phyloP scores from a whole-genome alignment of 75 land plant species.

The Pinus tabuliformis region DNA sequence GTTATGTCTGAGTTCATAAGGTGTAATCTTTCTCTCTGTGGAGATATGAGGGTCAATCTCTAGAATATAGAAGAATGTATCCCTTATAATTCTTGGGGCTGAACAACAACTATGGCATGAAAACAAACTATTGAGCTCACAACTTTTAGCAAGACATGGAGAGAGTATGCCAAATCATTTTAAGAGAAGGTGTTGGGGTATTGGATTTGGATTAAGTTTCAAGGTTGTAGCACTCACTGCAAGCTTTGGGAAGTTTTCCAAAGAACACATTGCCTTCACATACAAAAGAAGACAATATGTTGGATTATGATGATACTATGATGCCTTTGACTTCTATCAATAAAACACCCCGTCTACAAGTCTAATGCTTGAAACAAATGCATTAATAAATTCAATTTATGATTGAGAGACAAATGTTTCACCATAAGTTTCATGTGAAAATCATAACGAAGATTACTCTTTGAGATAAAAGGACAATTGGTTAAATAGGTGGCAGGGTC shows the following conservation, averaged over 20 bases:
- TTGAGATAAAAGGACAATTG: no score
- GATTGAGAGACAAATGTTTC: no score
- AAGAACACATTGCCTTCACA: slow-evolving; percentile 40
- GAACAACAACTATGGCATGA: slow-evolving; percentile 71
- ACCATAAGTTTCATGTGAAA: no score
- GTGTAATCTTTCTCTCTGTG: slow-evolving; percentile 65
- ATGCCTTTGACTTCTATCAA: slow-evolving; percentile 39
- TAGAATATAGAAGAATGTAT: slow-evolving; percentile 54
- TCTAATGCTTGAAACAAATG: no score
- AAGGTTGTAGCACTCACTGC: slow-evolving; percentile 59
- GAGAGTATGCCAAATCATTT: slow-evolving; percentile 64
- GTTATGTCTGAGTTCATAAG: slow-evolving; percentile 71
- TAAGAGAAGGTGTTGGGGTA: slow-evolving; percentile 53
- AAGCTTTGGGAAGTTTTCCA: slow-evolving; percentile 46
- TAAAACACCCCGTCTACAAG: background rate
- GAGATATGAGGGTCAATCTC: slow-evolving; percentile 71
- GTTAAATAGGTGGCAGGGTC: no score
- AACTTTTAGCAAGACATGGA: slow-evolving; percentile 60
- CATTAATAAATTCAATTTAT: no score
- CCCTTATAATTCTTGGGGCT: slow-evolving; percentile 35
- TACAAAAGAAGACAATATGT: slow-evolving; percentile 56
- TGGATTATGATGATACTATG: slow-evolving; percentile 79
- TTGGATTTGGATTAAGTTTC: slow-evolving; percentile 62
- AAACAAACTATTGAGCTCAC: slow-evolving; percentile 71
- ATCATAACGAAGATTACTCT: no score